Evolutionary conservation across 106 monocot genomes (phyloP).

Genomic region (Dendrobium huoshanense): DNA sequence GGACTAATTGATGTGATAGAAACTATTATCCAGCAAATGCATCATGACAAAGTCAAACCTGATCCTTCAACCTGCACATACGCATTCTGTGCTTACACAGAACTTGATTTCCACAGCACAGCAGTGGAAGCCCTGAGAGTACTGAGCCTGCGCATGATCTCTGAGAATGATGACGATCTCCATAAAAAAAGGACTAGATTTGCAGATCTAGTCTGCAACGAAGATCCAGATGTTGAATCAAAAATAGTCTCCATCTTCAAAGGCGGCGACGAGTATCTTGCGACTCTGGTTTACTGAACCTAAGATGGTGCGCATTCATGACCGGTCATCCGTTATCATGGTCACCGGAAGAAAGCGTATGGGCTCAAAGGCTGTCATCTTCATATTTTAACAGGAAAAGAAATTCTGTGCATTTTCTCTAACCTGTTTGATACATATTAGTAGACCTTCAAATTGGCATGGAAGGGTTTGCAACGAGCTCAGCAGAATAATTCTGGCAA

Average conservation of each 20-base stretch:
- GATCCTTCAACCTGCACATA: constrained; percentile 66
- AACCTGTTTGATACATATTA: no score
- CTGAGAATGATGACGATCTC: constrained; percentile 36
- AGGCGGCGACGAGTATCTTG: constrained; percentile 45
- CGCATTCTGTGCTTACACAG: constrained; percentile 51
- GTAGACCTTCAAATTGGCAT: no score
- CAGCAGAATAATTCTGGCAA: no score
- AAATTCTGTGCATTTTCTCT: background rate
- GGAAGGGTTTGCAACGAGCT: no score
- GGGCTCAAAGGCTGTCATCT: constrained; percentile 72
- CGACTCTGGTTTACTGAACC: constrained; percentile 53
- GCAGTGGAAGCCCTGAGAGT: constrained; percentile 85
- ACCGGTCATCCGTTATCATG: constrained; percentile 44
- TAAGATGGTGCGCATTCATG: constrained; percentile 57
- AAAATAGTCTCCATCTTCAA: constrained; percentile 50
- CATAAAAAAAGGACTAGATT: constrained; percentile 30
- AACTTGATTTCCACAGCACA: constrained; percentile 42
- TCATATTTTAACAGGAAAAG: constrained; percentile 16
- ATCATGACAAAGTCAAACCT: constrained; percentile 56
- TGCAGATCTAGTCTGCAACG: constrained; percentile 60
- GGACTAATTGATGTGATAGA: constrained; percentile 63
- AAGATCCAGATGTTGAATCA: constrained; percentile 60
- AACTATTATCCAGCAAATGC: constrained; percentile 50
- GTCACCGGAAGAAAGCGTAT: constrained; percentile 54
- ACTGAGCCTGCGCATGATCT: constrained; percentile 87